Evolutionary conservation across 1,284 basidiomycete species (phyloP).

Genomic region (Ceratobasidium sp.): DNA sequence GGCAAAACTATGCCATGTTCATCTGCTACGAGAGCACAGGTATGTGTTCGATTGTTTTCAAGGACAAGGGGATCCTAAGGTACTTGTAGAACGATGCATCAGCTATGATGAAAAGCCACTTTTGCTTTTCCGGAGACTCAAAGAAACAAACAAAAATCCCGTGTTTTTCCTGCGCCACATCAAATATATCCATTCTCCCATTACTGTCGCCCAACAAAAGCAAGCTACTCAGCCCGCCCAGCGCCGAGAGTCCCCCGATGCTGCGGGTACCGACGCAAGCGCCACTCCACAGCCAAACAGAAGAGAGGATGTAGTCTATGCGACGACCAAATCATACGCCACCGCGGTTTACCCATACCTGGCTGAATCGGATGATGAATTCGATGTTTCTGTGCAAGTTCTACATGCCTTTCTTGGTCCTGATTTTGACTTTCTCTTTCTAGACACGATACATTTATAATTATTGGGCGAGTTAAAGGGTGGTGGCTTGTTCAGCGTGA

Average conservation of each 20-base stretch:
- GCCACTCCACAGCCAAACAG: conserved; percentile 20
- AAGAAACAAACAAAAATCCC: conserved; percentile 95
- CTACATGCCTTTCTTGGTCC: conserved; percentile 24
- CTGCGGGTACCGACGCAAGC: conserved; percentile 5
- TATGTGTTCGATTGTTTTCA: conserved; percentile 51
- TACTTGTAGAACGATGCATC: conserved; percentile 80
- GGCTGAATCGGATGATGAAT: conserved; percentile 96
- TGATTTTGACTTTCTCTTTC: conserved; percentile 8
- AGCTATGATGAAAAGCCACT: conserved; percentile 98
- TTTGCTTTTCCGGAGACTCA: conserved; percentile 94
- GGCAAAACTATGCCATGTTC: conserved; percentile 99
- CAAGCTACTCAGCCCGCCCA: conserved; percentile 68
- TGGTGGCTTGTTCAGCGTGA: conserved; percentile 99
- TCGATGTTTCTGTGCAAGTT: conserved; percentile 92
- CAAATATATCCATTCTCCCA: conserved; percentile 62
- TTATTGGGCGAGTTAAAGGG: conserved; percentile 89
- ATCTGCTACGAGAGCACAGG: conserved; percentile 94
- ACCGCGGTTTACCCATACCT: conserved; percentile 94
- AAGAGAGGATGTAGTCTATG: conserved; percentile 49
- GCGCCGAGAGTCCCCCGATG: conserved; percentile 11
- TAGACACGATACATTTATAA: conserved; percentile 89
- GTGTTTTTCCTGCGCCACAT: conserved; percentile 99
- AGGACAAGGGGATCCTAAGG: conserved; percentile 6
- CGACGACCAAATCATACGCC: conserved; percentile 78
- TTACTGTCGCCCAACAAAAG: conserved; percentile 11